phyloP scores from a whole-genome alignment of 2,329 filamentous ascomycete genomes.

The Gnomoniopsis sp. region DNA sequence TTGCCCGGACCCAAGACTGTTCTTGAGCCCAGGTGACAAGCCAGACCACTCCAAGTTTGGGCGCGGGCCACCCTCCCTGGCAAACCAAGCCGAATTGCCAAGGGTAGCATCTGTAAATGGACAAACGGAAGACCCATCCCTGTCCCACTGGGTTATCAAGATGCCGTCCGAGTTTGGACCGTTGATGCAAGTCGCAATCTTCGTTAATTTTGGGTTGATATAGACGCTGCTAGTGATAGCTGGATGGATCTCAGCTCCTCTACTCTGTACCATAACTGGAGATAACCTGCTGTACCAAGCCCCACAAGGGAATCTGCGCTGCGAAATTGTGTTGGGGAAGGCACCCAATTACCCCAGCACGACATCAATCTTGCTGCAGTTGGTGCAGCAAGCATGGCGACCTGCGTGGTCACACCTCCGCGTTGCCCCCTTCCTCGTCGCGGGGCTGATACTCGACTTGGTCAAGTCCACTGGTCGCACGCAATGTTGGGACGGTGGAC shows the following conservation, averaged over 20 bases:
- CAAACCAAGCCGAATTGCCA: not conserved
- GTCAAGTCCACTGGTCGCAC: not conserved
- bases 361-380: not conserved
- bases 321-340: too few species aligned
- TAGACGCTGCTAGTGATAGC: too few species aligned
- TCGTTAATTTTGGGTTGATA: too few species aligned
- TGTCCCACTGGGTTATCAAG: slow-evolving; percentile 5
- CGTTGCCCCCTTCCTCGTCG: not conserved
- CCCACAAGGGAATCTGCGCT: too few species aligned
- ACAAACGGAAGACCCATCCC: slow-evolving; percentile 11
- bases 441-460: not conserved
- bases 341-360: too few species aligned
- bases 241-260: too few species aligned
- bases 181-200: too few species aligned
- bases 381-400: not conserved
- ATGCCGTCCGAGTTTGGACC: slow-evolving; percentile 2
- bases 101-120: slow-evolving; percentile 5
- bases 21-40: too few species aligned
- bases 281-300: too few species aligned
- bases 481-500: not conserved
- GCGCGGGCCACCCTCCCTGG: not conserved
- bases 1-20: too few species aligned
- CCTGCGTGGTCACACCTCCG: not conserved
- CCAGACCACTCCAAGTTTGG: too few species aligned
- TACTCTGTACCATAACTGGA: too few species aligned